Percentiles rank a stretch among this genome's conserved stretches.
Evolutionary conservation across 2,329 filamentous ascomycete species (phyloP).

Genomic region (Septoria linicola): DNA sequence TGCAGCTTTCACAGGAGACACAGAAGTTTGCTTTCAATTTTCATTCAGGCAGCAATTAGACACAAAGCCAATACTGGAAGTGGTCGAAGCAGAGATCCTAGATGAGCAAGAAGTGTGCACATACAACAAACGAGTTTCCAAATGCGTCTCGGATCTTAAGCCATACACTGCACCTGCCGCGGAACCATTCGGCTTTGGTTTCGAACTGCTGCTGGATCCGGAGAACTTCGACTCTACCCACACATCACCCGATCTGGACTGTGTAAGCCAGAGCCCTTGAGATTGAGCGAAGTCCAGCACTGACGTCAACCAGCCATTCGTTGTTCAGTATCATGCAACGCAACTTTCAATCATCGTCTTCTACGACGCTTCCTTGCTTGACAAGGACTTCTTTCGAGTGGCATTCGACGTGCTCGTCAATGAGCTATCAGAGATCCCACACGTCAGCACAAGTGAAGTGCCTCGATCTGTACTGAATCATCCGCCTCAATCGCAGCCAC

Average conservation of each 20-base stretch:
- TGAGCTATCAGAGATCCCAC: slow-evolving; percentile 1
- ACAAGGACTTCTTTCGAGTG: slow-evolving; percentile 11
- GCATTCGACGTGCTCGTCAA: slow-evolving; percentile 11
- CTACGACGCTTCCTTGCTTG: slow-evolving; percentile 11
- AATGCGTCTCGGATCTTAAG: slow-evolving; percentile 4
- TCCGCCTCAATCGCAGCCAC: slow-evolving; percentile 12
- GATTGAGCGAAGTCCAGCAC: neutral
- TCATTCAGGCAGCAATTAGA: slow-evolving; percentile 4
- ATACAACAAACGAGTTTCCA: neutral
- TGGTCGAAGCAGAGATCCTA: slow-evolving; percentile 13
- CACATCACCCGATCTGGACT: slow-evolving; percentile 2
- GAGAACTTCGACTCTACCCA: slow-evolving; percentile 12
- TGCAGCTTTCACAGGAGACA: slow-evolving; percentile 18
- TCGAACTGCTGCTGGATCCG: slow-evolving; percentile 18
- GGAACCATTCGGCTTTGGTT: slow-evolving; percentile 13
- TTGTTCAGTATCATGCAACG: slow-evolving; percentile 20
- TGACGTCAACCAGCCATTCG: slow-evolving; percentile 14
- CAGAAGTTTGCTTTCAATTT: slow-evolving; percentile 19
- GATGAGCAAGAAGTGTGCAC: neutral
- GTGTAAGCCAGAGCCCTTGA: slow-evolving; percentile 5
- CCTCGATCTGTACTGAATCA: slow-evolving; percentile 19
- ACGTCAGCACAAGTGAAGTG: neutral
- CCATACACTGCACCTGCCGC: neutral
- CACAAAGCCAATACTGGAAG: slow-evolving; percentile 1
- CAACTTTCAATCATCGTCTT: slow-evolving; percentile 9